Percentiles rank a stretch among this genome's conserved stretches.
Conservation (phyloP, 2,329 filamentous ascomycete genomes). For the Aspergillus calidoustus region DNA sequence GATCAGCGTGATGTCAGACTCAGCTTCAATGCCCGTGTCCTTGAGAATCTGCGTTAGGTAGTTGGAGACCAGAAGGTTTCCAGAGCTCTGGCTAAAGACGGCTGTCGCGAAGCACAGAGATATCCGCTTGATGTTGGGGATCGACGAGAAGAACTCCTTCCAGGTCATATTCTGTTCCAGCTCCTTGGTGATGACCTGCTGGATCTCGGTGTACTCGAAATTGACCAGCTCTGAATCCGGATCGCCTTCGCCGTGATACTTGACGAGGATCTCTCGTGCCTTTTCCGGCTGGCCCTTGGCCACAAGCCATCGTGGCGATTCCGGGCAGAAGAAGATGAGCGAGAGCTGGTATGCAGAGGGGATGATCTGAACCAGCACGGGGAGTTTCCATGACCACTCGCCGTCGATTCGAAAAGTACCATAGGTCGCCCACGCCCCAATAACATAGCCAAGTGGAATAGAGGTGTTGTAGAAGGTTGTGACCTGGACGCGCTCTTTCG, state of each 20-base stretch:
- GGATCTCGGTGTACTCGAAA: slow-evolving; percentile 57
- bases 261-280: slow-evolving; percentile 56
- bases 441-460: slow-evolving; percentile 47
- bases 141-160: slow-evolving; percentile 48
- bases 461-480: slow-evolving; percentile 49
- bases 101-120: slow-evolving; percentile 48
- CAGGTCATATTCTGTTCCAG: slow-evolving; percentile 50
- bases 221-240: slow-evolving; percentile 21
- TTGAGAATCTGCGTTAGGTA: slow-evolving; percentile 45
- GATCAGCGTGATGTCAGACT: slow-evolving; percentile 48
- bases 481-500: slow-evolving; percentile 46
- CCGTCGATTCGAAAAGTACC: slow-evolving; percentile 22
- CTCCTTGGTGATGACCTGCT: slow-evolving; percentile 53
- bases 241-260: slow-evolving; percentile 57
- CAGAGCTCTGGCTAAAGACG: slow-evolving; percentile 48
- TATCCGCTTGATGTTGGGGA: slow-evolving; percentile 47
- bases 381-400: slow-evolving; percentile 58
- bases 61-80: slow-evolving; percentile 50
- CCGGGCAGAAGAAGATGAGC: slow-evolving; percentile 58
- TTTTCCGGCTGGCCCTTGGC: slow-evolving; percentile 56
- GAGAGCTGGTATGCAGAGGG: slow-evolving; percentile 49
- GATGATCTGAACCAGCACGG: slow-evolving; percentile 57
- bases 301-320: slow-evolving; percentile 64
- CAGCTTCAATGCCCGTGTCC: slow-evolving; percentile 43
- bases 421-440: slow-evolving; percentile 45